Percentiles rank a stretch among this genome's conserved stretches.
Conservation (phyloP, 1,284 basidiomycete species). For the Fomitopsis betulina region DNA sequence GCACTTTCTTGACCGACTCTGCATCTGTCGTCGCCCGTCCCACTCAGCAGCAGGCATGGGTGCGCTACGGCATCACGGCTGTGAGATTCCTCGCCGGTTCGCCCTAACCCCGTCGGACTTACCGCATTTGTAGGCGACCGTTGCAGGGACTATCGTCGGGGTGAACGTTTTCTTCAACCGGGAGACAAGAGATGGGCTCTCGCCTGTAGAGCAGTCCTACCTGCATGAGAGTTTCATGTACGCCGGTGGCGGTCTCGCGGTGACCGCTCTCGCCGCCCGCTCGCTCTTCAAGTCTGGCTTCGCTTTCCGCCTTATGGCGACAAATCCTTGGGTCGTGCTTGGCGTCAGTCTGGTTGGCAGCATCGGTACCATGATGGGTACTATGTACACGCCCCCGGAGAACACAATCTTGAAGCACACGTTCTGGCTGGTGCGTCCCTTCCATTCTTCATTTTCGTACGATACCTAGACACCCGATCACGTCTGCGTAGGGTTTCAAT, state of each 20-base stretch:
- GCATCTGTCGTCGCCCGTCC: constrained; percentile 32
- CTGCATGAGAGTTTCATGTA: constrained; percentile 85
- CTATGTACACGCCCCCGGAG: constrained; percentile 71
- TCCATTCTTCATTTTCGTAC: background rate
- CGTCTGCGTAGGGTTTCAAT: constrained; percentile 66
- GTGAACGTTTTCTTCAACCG: constrained; percentile 70
- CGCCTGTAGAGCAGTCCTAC: constrained; percentile 58
- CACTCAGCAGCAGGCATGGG: constrained; percentile 41
- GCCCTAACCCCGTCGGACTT: background rate
- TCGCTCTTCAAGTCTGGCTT: constrained; percentile 73
- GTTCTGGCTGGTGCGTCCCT: constrained; percentile 65
- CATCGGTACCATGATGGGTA: constrained; percentile 78
- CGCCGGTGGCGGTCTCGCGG: constrained; percentile 74
- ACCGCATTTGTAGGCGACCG: constrained; percentile 45
- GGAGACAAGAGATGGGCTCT: constrained; percentile 69
- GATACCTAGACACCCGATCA: background rate
- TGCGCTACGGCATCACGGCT: constrained; percentile 44
- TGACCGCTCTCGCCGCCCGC: constrained; percentile 78
- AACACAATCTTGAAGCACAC: constrained; percentile 67
- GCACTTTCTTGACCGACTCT: constrained; percentile 41
- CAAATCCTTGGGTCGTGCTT: constrained; percentile 86
- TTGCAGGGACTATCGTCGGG: constrained; percentile 63
- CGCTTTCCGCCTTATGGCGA: constrained; percentile 76
- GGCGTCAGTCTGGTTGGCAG: constrained; percentile 78
- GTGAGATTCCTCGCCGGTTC: constrained; percentile 27